Conservation (phyloP, 78 protist genomes). For the Creolimax fragrantissima region DNA sequence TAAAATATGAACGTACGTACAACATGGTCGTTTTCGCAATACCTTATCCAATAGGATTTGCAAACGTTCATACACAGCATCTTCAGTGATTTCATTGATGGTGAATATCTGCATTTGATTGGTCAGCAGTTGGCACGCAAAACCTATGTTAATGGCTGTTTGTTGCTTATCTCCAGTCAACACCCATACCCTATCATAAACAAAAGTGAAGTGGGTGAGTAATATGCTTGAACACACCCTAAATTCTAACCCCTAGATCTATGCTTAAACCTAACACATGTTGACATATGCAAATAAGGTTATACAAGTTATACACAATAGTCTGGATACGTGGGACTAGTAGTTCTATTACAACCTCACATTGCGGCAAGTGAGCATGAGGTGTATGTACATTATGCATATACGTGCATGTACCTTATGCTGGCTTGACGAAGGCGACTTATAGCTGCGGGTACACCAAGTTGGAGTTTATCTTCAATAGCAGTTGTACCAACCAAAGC, state of each 20-base stretch:
- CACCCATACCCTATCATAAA: neutral
- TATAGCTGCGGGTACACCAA: slow-evolving; percentile 29
- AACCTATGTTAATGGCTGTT: slow-evolving; percentile 93
- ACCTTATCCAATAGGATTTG: neutral
- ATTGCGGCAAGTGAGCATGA: no score
- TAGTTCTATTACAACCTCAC: no score
- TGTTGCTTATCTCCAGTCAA: slow-evolving; percentile 82
- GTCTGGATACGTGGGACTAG: no score
- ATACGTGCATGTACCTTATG: neutral
- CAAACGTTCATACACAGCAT: neutral
- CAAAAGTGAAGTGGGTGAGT: neutral
- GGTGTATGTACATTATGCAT: no score
- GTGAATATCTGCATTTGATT: slow-evolving; percentile 9
- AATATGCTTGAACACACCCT: neutral
- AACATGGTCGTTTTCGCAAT: no score
- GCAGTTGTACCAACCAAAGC: slow-evolving; percentile 58
- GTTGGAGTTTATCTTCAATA: slow-evolving; percentile 38
- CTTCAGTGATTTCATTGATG: neutral
- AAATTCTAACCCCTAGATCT: no score
- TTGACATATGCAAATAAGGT: no score
- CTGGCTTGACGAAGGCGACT: neutral
- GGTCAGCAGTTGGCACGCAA: slow-evolving; percentile 61
- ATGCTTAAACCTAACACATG: no score
- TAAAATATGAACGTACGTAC: no score
- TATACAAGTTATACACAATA: no score